These are phyloP conservation scores for Actinomortierella wolfii DNA, from an alignment of 371 early-diverging fungal species.

Conservation along the genomic window DNA sequence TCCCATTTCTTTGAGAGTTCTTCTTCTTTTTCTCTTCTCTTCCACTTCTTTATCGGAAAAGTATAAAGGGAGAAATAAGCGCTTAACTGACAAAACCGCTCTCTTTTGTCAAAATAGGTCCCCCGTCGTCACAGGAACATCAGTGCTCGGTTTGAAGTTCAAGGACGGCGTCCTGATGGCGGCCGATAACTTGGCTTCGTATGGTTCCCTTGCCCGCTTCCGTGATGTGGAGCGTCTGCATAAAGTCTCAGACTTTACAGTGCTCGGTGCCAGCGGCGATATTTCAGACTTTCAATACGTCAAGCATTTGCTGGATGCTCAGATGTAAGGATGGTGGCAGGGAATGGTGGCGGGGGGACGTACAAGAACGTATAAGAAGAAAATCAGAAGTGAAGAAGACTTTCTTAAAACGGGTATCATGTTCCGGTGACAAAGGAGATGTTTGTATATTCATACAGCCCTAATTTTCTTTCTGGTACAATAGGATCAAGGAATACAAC, in stretches of 20 bases:
- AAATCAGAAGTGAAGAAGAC: neutral
- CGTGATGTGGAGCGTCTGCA: slow-evolving; percentile 88
- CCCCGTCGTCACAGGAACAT: slow-evolving; percentile 97
- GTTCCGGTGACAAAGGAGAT: no score
- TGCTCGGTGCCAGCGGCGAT: slow-evolving; percentile 95
- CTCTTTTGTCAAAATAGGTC: slow-evolving; percentile 52
- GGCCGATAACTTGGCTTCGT: slow-evolving; percentile 96
- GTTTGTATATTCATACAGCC: no score
- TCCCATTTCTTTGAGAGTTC: slow-evolving; percentile 1
- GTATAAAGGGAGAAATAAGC: no score
- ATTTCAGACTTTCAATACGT: slow-evolving; percentile 95
- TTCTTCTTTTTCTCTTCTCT: neutral
- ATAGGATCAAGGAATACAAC: slow-evolving; percentile 85
- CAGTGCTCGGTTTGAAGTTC: slow-evolving; percentile 94
- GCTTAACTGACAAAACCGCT: neutral
- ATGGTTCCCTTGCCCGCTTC: slow-evolving; percentile 96
- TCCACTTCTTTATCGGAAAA: no score
- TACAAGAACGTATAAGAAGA: neutral
- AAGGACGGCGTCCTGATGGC: slow-evolving; percentile 98
- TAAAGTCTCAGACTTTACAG: slow-evolving; percentile 80
- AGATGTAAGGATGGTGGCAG: slow-evolving; percentile 83
- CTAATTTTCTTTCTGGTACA: neutral
- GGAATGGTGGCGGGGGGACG: no score
- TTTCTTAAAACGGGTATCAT: no score
- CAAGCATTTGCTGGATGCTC: slow-evolving; percentile 80